Conservation (phyloP, 805 yeast genomes). For the Candida namnaoensis region DNA sequence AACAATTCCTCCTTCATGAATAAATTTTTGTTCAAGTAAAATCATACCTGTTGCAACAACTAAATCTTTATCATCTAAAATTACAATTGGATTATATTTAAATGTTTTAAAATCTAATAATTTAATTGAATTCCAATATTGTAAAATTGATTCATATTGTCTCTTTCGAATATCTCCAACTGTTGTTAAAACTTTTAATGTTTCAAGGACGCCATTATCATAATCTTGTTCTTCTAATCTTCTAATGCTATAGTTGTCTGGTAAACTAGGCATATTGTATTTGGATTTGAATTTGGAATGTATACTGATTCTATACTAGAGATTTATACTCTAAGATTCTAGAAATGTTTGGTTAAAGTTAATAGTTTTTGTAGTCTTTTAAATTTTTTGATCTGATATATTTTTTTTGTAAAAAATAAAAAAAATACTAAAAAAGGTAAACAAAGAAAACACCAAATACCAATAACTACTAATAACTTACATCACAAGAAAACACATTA, state of each 20-base stretch:
- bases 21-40: slow-evolving; percentile 70
- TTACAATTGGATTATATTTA: slow-evolving; percentile 63
- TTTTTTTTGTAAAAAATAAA: too few relatives aligned
- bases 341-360: too few relatives aligned
- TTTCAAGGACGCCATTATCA: slow-evolving; percentile 50
- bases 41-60: slow-evolving; percentile 82
- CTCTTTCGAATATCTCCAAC: slow-evolving; percentile 63
- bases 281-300: not conserved
- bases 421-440: too few relatives aligned
- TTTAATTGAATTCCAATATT: slow-evolving; percentile 44
- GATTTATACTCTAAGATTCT: too few relatives aligned
- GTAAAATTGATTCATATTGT: slow-evolving; percentile 41
- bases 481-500: too few relatives aligned
- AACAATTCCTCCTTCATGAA: slow-evolving; percentile 76
- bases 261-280: slow-evolving; percentile 23
- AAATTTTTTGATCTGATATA: too few relatives aligned
- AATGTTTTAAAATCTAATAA: slow-evolving; percentile 9
- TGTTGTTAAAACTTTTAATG: slow-evolving; percentile 63
- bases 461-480: too few relatives aligned
- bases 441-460: too few relatives aligned
- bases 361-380: too few relatives aligned
- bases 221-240: slow-evolving; percentile 48
- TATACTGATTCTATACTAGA: too few relatives aligned
- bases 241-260: slow-evolving; percentile 66
- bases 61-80: slow-evolving; percentile 36